Percentiles rank a stretch among this genome's conserved stretches.
phyloP scores from a whole-genome alignment of 306 rosid species.

The Styphnolobium japonicum region DNA sequence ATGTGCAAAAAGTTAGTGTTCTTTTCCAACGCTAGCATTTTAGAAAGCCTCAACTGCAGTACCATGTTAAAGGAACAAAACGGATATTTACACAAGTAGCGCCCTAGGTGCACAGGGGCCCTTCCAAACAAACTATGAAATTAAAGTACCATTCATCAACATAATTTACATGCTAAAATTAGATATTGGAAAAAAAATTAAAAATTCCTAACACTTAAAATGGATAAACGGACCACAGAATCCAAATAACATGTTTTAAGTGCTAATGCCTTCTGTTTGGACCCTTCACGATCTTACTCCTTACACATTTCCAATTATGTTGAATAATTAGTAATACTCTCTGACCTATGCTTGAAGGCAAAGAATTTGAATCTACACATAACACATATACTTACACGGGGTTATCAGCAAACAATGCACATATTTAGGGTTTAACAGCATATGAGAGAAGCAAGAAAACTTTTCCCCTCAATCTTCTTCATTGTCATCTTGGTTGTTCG shows the following conservation, averaged over 20 bases:
- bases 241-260: slow-evolving; percentile 4
- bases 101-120: neutral
- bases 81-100: neutral
- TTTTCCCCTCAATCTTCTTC: slow-evolving; percentile 59
- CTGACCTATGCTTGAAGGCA: slow-evolving; percentile 19
- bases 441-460: slow-evolving; percentile 1
- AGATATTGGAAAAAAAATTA: too few species aligned
- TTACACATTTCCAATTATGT: slow-evolving; percentile 2
- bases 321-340: neutral
- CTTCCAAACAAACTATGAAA: too few species aligned
- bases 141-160: too few species aligned
- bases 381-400: neutral
- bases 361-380: slow-evolving; percentile 9
- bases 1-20: neutral
- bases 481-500: slow-evolving; percentile 52
- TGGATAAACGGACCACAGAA: too few species aligned
- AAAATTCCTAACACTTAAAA: too few species aligned
- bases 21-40: neutral
- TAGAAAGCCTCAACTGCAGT: neutral
- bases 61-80: slow-evolving; percentile 4
- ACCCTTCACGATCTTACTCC: slow-evolving; percentile 20
- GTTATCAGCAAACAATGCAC: neutral
- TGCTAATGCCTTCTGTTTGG: slow-evolving; percentile 1
- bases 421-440: neutral
- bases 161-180: too few species aligned